Percentiles rank a stretch among this genome's conserved stretches.
Evolutionary conservation across 108 stramenopile genomes (phyloP).

Genomic region (Skeletonema grethae): DNA sequence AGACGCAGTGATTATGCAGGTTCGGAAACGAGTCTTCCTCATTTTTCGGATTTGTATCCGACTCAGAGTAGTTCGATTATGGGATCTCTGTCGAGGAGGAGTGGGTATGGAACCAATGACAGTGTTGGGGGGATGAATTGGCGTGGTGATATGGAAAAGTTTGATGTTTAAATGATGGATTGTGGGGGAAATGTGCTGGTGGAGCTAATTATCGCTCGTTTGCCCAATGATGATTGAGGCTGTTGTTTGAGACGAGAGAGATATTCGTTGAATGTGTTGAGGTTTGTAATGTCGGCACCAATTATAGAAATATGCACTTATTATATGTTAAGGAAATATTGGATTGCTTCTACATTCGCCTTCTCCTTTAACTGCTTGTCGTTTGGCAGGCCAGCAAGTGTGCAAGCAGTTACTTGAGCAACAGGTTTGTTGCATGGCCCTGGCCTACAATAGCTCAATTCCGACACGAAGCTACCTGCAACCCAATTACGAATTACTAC

Average conservation of each 20-base stretch:
- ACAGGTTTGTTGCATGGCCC: too few species aligned
- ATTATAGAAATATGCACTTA: background rate
- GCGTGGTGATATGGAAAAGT: constrained; percentile 85
- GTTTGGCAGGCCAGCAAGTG: too few species aligned
- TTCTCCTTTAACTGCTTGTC: too few species aligned
- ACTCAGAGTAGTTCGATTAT: constrained; percentile 2
- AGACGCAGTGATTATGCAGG: constrained; percentile 38
- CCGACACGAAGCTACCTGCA: too few species aligned
- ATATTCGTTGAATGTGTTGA: background rate
- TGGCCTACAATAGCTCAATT: too few species aligned
- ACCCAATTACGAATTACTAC: too few species aligned
- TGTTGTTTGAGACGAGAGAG: background rate
- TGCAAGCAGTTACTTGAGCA: too few species aligned
- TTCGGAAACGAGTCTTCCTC: constrained; percentile 7
- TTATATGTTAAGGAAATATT: background rate
- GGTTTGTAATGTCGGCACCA: background rate
- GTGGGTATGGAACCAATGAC: constrained; percentile 57
- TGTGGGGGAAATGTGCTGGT: background rate
- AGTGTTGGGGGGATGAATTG: constrained; percentile 44
- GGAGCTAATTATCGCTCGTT: too few species aligned
- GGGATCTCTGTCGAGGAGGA: background rate
- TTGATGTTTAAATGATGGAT: constrained; percentile 67
- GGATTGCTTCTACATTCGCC: too few species aligned
- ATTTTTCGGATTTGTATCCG: constrained; percentile 3
- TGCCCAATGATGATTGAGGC: too few species aligned